Conservation (phyloP, 306 rosid genomes). For the Medicago ruthenica region DNA sequence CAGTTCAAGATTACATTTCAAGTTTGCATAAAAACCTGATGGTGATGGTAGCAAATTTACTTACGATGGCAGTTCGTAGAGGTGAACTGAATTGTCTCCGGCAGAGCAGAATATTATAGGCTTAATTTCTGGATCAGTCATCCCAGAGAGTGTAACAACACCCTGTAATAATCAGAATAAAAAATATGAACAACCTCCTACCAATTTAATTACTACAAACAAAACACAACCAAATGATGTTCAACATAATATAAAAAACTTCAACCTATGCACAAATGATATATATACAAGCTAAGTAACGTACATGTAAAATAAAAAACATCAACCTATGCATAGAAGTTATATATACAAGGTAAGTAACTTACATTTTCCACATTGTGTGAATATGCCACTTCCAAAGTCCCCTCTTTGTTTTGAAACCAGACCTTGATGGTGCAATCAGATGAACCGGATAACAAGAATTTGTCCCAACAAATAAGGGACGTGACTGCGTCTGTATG, state of each 20-base stretch:
- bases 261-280: background rate
- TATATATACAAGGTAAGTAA: background rate
- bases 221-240: background rate
- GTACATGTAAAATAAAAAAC: slow-evolving; percentile 30
- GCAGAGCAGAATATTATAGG: slow-evolving; percentile 49
- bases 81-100: slow-evolving; percentile 46
- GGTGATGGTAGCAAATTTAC: slow-evolving; percentile 23
- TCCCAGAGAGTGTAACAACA: slow-evolving; percentile 47
- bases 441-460: slow-evolving; percentile 46
- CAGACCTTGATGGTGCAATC: slow-evolving; percentile 51
- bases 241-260: background rate
- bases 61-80: slow-evolving; percentile 59
- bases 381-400: slow-evolving; percentile 43
- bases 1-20: background rate
- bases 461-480: slow-evolving; percentile 42
- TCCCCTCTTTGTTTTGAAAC: slow-evolving; percentile 34
- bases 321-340: background rate
- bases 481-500: slow-evolving; percentile 43
- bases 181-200: background rate
- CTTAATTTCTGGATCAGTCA: slow-evolving; percentile 39
- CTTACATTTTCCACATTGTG: slow-evolving; percentile 50
- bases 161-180: slow-evolving; percentile 39
- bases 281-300: background rate
- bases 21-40: background rate
- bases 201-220: background rate